Evolutionary conservation across 176 grass and related monocot species (phyloP).

Genomic region (Panicum miliaceum): DNA sequence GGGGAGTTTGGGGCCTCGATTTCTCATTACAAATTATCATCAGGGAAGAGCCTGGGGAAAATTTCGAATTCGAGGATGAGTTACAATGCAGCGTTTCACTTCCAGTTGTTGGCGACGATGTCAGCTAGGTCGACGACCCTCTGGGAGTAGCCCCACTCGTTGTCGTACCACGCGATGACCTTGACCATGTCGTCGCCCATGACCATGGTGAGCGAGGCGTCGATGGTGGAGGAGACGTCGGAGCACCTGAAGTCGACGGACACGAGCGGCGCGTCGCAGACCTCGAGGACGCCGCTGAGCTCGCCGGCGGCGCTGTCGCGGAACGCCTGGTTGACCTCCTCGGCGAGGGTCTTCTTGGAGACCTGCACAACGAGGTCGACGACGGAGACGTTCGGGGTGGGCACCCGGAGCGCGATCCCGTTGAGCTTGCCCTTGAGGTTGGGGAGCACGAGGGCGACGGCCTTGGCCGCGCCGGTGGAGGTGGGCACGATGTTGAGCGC

Average conservation of each 20-base stretch:
- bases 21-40: conserved; percentile 51
- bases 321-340: conserved; percentile 85
- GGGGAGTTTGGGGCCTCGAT: conserved; percentile 41
- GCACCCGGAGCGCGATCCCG: conserved; percentile 84
- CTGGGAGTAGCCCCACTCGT: conserved; percentile 86
- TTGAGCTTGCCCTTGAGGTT: conserved; percentile 93
- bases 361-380: conserved; percentile 90
- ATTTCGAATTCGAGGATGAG: conserved; percentile 33
- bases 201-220: conserved; percentile 74
- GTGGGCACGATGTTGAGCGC: conserved; percentile 93
- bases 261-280: conserved; percentile 79
- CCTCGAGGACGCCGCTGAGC: conserved; percentile 70
- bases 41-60: conserved; percentile 42
- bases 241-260: conserved; percentile 84
- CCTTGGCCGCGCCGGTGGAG: conserved; percentile 86
- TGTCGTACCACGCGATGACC: conserved; percentile 88
- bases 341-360: conserved; percentile 75
- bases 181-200: conserved; percentile 79
- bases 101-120: conserved; percentile 68
- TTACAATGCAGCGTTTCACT: conserved; percentile 52
- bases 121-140: conserved; percentile 74
- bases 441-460: conserved; percentile 80
- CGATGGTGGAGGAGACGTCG: conserved; percentile 68
- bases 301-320: conserved; percentile 60
- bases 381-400: conserved; percentile 79